Evolutionary conservation across 257 asterid species (phyloP), one percentile per base, ranked within the genome.

Genomic region (Lantana camara): DNA sequence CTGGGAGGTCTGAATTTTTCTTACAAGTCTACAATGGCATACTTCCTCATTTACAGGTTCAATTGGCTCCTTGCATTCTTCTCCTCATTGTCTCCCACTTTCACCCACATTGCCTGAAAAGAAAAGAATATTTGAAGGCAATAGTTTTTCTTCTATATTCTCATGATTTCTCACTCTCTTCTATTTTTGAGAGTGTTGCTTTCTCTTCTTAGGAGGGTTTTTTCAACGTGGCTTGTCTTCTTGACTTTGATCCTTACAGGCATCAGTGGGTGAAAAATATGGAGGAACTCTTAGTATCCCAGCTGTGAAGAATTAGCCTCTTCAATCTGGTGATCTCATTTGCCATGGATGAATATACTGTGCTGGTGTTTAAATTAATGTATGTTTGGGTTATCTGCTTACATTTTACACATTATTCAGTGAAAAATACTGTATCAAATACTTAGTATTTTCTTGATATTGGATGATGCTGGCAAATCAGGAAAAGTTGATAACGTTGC

Each of bases 11-110:
- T 10, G 74, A 82, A 15, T 2, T 82, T 52, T 86, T 90, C 73
- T 34, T 60, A 47, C 75, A 80, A 67, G 84, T 87, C 57, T 80
- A 79, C 76, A 49, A 70, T 55, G 52, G 34, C 75, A 32, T 85
- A 63, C 81, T 90, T 69, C 94, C 96, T 73, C 83, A 75, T 67
- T 76, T 93, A 75, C 99, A 93, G 99, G 99, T 90, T 76, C 67
- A 37, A 32, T 22, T 19, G 14, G 55, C 71, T 70, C 46, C 32
- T 73, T 67, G 29, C 23, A 35, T 63, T 34, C 48, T 9, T 11
- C 44, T 48, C 61, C 21, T 13, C 27, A 34, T 46, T 35, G 7
- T 21, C n/a, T 35, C 11, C 24, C 10, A 24, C 49, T 1, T 42
- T 21, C 42, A 53, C 13, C 4, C 38, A 67, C 35, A 5, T 14